These are phyloP conservation scores for Penstemon barbatus DNA, from an alignment of 257 asterid genomes.

Conservation along the genomic window DNA sequence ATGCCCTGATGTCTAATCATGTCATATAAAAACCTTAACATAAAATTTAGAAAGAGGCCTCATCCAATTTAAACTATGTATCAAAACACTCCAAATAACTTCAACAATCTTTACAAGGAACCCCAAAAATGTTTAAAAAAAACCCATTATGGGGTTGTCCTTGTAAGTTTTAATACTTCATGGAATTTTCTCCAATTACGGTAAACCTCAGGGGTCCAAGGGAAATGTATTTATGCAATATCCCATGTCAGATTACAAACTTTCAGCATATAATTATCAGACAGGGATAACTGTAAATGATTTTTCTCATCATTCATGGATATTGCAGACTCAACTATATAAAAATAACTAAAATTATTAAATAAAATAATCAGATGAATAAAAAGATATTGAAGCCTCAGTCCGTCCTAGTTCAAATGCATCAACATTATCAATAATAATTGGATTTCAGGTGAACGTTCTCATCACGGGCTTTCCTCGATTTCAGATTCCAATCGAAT, in stretches of 20 bases:
- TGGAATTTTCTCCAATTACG: no score
- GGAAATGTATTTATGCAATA: background rate
- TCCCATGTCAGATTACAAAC: slow-evolving; percentile 56
- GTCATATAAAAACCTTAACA: no score
- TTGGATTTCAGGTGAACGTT: slow-evolving; percentile 31
- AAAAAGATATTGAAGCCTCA: slow-evolving; percentile 1
- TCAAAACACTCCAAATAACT: no score
- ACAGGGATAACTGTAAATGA: slow-evolving; percentile 83
- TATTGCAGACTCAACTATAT: slow-evolving; percentile 3
- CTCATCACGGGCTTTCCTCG: slow-evolving; percentile 43
- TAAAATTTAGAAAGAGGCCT: no score
- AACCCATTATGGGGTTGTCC: no score
- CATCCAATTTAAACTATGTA: no score
- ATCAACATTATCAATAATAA: slow-evolving; percentile 26
- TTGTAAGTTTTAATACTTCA: no score
- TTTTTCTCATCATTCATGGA: slow-evolving; percentile 60
- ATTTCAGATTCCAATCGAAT: background rate
- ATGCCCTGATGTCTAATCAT: no score
- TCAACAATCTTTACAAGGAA: no score
- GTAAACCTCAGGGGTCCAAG: no score
- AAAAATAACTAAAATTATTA: no score
- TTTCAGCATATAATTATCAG: slow-evolving; percentile 57
- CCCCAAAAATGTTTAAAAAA: no score
- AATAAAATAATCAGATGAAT: background rate
- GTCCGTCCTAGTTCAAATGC: slow-evolving; percentile 5